Base-by-base conservation (phyloP, 345 rosid genomes). In the thale cress (Arabidopsis thaliana) region DNA sequence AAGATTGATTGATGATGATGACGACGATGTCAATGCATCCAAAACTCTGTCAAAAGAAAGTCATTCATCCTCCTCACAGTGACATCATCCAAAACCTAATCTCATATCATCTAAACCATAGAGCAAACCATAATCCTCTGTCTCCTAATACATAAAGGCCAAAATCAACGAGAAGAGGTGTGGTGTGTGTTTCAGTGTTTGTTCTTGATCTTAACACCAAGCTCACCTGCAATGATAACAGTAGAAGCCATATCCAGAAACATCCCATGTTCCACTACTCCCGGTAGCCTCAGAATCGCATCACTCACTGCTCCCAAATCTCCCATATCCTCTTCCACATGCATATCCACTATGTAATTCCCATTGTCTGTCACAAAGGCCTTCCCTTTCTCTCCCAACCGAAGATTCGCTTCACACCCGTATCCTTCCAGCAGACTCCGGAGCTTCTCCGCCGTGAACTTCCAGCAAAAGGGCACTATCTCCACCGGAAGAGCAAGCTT, bases 251-350 rank as follows among this genome's bases (percentile, higher is more conserved):
- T 94, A 64, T 79, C 96, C 33, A 94, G 83, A 80, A 94, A 94
- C 98, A 94, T 88, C 0, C 97, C 97, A 69, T 94, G 97, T 80
- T 94, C 97, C 56, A 92, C 95, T 14, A 90, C 97, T 2, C 98
- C 93, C 9, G 97, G 78, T n/a, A 94, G 74, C 81, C 97, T 80
- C 79, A 87, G 58, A 59, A 94, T 90, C 1, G 85, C 87, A 79
- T 91, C 96, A 22, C 96, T 85, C 0, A 87, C 95, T 11, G 45
- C 84, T 61, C 78, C 72, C 79, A 91, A 86, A 80, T 94, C 97
- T 60, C 95, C 97, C 59, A 94, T 84, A 16, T 88, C 95, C 40
- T 82, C 86, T 79, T 90, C 57, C 61, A 91, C 76, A 65, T 82
- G 84, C 89, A 94, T 81, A 53, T 94, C 93, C 56, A 94, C 91